These are phyloP conservation scores for Copromyces sp. DNA, from an alignment of 495 filamentous ascomycete genomes.

Conservation along the genomic window DNA sequence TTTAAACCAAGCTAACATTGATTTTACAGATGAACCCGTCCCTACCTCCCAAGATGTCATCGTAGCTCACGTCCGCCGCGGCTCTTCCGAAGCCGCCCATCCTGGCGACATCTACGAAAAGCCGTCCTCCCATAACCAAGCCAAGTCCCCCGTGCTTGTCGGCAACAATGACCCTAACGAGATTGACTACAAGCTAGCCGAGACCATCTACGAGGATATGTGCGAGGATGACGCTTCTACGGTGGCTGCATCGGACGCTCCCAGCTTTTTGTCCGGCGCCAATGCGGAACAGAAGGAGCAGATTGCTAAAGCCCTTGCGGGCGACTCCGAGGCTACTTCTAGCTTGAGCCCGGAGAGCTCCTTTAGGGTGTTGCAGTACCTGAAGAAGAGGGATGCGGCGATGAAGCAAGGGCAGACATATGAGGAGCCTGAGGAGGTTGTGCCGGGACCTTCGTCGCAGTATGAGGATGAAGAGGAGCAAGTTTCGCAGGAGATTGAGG, in stretches of 20 bases:
- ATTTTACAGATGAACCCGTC: neutral
- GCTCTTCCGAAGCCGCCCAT: conserved; percentile 4
- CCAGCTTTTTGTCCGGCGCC: conserved; percentile 20
- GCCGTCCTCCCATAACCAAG: conserved; percentile 4
- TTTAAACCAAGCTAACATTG: neutral
- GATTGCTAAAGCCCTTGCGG: conserved; percentile 7
- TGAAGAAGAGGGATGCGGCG: neutral
- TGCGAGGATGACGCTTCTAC: conserved; percentile 22
- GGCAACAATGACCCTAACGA: neutral
- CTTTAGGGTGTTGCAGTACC: neutral
- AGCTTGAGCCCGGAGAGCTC: neutral
- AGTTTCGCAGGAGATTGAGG: neutral
- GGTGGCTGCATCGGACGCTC: conserved; percentile 22
- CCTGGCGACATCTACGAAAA: conserved; percentile 8
- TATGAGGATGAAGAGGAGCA: neutral
- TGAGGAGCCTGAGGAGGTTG: conserved; percentile 5
- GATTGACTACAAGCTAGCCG: neutral
- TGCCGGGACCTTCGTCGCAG: conserved; percentile 1
- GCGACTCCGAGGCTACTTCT: conserved; percentile 7
- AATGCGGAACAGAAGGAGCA: conserved; percentile 23
- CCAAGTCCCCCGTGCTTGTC: conserved; percentile 1
- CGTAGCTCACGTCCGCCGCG: conserved; percentile 15
- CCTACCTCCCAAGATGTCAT: conserved; percentile 11
- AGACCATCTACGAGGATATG: conserved; percentile 16
- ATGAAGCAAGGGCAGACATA: conserved; percentile 1